phyloP scores from a whole-genome alignment of 2,329 filamentous ascomycete species.

The Microdochium trichocladiopsis region DNA sequence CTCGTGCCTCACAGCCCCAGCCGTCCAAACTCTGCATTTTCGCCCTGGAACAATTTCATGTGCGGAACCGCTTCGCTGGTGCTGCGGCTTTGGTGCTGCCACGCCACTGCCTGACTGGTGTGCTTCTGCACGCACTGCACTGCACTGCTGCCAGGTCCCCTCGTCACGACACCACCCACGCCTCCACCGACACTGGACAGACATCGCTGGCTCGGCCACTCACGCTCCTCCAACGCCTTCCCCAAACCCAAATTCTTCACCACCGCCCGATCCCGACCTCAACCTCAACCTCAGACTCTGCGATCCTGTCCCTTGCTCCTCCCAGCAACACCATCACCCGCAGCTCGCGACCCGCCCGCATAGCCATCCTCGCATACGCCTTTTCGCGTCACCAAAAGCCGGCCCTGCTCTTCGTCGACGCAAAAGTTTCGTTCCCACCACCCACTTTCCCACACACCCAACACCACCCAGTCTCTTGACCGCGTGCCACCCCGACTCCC shows the following conservation, averaged over 20 bases:
- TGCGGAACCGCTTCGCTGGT: not conserved
- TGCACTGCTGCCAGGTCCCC: not conserved
- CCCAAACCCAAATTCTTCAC: not conserved
- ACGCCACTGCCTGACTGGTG: not conserved
- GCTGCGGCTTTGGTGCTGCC: too few species aligned
- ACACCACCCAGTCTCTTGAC: not conserved
- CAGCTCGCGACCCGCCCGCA: not conserved
- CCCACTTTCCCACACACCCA: not conserved
- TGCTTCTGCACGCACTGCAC: not conserved
- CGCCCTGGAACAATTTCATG: constrained; percentile 1
- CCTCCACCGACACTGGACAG: not conserved
- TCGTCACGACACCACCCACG: not conserved
- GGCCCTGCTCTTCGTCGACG: not conserved
- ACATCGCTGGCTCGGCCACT: not conserved
- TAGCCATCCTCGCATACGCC: not conserved
- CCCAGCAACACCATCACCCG: not conserved
- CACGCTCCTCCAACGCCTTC: not conserved
- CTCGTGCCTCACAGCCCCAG: not conserved
- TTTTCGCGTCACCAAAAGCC: not conserved
- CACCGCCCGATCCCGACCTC: not conserved
- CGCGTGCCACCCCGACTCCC: not conserved
- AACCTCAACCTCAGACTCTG: not conserved
- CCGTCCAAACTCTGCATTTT: not conserved
- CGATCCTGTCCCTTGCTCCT: not conserved
- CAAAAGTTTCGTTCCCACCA: not conserved